Conservation (phyloP, 371 early-diverging fungal genomes). For the Neoconidiobolus thromboides region DNA sequence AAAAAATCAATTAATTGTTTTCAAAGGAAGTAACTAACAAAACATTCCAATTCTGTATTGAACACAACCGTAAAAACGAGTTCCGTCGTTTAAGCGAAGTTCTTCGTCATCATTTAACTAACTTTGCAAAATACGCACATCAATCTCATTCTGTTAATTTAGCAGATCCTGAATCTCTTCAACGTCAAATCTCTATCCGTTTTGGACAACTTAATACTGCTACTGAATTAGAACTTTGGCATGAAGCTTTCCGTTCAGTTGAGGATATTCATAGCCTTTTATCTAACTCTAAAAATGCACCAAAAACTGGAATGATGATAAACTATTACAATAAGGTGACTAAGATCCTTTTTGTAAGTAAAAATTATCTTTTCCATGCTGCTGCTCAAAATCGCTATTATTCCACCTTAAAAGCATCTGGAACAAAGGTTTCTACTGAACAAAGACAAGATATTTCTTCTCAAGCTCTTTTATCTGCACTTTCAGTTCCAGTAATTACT, state of each 20-base stretch:
- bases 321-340: constrained; percentile 95
- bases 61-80: constrained; percentile 90
- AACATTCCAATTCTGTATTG: constrained; percentile 90
- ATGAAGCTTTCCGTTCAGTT: constrained; percentile 89
- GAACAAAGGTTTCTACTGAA: constrained; percentile 42
- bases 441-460: constrained; percentile 72
- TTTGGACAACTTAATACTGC: constrained; percentile 89
- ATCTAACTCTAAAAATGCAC: constrained; percentile 72
- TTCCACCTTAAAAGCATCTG: constrained; percentile 51
- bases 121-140: constrained; percentile 78
- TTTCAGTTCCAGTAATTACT: constrained; percentile 75
- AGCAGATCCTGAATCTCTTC: constrained; percentile 87
- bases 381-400: constrained; percentile 92
- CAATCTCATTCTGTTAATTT: constrained; percentile 85
- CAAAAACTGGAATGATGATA: constrained; percentile 85
- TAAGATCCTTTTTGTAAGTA: constrained; percentile 84
- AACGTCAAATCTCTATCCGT: constrained; percentile 86
- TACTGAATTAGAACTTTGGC: constrained; percentile 93
- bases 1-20: neutral
- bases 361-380: constrained; percentile 92
- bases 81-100: constrained; percentile 94
- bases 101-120: constrained; percentile 80
- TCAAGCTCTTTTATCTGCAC: constrained; percentile 74
- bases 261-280: constrained; percentile 94
- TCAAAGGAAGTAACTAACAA: constrained; percentile 31